phyloP scores from a whole-genome alignment of 306 rosid genomes.

The Citrullus amarus region DNA sequence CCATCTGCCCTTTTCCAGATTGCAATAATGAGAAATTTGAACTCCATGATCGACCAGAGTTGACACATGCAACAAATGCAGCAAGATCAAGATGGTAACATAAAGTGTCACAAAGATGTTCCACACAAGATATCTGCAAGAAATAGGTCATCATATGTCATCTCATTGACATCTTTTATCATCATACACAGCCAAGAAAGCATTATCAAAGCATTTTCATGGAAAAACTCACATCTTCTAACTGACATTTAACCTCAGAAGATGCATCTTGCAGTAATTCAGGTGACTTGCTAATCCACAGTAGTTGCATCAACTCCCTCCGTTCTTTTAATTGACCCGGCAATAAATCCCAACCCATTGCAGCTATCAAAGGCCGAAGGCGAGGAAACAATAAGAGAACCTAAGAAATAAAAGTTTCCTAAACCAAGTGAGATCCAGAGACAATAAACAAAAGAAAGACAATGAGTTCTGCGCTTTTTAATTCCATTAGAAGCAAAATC shows the following conservation, averaged over 20 bases:
- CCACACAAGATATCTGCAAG: slow-evolving; percentile 81
- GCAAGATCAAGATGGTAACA: slow-evolving; percentile 95
- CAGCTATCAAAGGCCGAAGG: slow-evolving; percentile 83
- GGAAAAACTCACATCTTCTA: slow-evolving; percentile 62
- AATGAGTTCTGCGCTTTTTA: slow-evolving; percentile 4
- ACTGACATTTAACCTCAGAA: slow-evolving; percentile 60
- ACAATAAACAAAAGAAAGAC: slow-evolving; percentile 5
- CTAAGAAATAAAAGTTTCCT: slow-evolving; percentile 29
- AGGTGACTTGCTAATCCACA: slow-evolving; percentile 85
- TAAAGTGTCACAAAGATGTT: slow-evolving; percentile 75
- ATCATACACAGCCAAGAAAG: slow-evolving; percentile 21
- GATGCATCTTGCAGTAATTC: slow-evolving; percentile 71
- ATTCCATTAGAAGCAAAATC: slow-evolving; percentile 25
- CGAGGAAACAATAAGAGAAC: slow-evolving; percentile 74
- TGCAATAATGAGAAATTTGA: slow-evolving; percentile 55
- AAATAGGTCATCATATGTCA: slow-evolving; percentile 13
- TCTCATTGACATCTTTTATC: slow-evolving; percentile 9
- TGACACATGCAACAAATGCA: slow-evolving; percentile 76
- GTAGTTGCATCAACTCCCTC: slow-evolving; percentile 78
- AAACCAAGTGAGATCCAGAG: slow-evolving; percentile 10
- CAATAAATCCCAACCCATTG: slow-evolving; percentile 97
- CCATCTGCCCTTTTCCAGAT: slow-evolving; percentile 49
- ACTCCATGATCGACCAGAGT: slow-evolving; percentile 83
- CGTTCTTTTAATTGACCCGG: slow-evolving; percentile 66
- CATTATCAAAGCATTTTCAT: slow-evolving; percentile 9